Evolutionary conservation across 257 asterid genomes (phyloP), one percentile per base, ranked within the genome.

Genomic region (Rubia yunnanensis): DNA sequence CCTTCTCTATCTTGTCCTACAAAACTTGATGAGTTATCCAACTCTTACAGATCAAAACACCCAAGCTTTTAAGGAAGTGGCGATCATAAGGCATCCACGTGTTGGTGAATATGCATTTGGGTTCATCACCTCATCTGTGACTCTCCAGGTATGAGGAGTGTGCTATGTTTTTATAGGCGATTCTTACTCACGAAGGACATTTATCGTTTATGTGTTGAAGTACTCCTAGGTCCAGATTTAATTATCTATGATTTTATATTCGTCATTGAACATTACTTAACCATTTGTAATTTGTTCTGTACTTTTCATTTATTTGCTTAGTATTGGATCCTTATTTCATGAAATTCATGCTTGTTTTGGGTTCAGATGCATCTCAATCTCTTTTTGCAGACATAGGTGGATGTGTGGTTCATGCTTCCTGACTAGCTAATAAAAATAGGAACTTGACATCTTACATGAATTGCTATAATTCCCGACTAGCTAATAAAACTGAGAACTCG

Each of bases 91-190:
- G 72, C 87, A 82, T 70, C 87, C 87, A n/a, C 87, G 87, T 8
- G 69, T 82, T 13, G 85, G 87, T 57, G 87, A 82, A 79, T 82
- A 82, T 75, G 85, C 87, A 32, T 79, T 82, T 67, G 85, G 87
- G 26, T 82, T 82, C 70, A 79, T 82, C 66, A 82, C 87, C 41
- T 82, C 87, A 46, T 77, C 79, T 61, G 85, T 82, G 7, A 27
- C 65, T 31, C 83, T 79, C 48, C 81, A 79, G 87, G 87, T 82
- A 57, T 39, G 65, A 41, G 32, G 10, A 41, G n/a, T 63, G 53
- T 48, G 5, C 32, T 3, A 28, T 64, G 11, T 30, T 9, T 32
- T 13, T 20, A 17, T 56, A 24, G 36, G 15, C 14, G 10, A 4
- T 38, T 54, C 24, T 34, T 49, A 34, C 13, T 31, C 23, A 5